Conservation (phyloP, 73 alveolate species). For the Uronychia binucleata region DNA sequence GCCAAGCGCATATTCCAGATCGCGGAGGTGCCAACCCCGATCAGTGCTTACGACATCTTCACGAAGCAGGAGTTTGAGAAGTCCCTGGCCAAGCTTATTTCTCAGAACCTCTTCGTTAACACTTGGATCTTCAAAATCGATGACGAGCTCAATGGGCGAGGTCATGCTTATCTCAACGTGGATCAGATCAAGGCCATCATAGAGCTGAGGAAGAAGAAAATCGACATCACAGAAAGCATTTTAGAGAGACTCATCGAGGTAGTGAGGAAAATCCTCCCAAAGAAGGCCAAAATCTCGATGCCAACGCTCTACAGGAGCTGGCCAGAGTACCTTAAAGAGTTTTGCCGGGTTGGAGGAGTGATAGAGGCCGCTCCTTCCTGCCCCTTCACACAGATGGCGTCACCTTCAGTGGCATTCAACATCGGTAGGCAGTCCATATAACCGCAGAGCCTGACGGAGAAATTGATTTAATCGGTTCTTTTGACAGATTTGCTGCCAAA, state of each 20-base stretch:
- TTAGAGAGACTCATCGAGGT: constrained; percentile 59
- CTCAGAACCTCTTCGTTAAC: constrained; percentile 55
- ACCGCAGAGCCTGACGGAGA: constrained; percentile 67
- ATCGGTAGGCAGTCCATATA: constrained; percentile 16
- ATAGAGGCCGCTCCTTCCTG: constrained; percentile 79
- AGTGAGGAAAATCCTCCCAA: constrained; percentile 50
- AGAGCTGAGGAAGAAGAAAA: constrained; percentile 62
- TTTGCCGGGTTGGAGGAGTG: constrained; percentile 67
- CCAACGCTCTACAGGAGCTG: constrained; percentile 62
- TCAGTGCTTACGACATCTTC: constrained; percentile 71
- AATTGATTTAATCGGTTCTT: constrained; percentile 65
- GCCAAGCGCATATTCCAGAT: constrained; percentile 63
- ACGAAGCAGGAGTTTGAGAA: constrained; percentile 53
- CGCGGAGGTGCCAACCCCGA: constrained; percentile 69
- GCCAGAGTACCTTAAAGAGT: constrained; percentile 64
- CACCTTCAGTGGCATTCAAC: constrained; percentile 74
- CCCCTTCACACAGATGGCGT: constrained; percentile 42
- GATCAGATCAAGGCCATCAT: constrained; percentile 57
- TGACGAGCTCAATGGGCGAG: constrained; percentile 77
- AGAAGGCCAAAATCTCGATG: constrained; percentile 60
- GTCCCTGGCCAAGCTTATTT: constrained; percentile 59
- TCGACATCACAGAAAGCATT: constrained; percentile 52
- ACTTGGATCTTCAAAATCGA: constrained; percentile 75
- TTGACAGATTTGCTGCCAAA: constrained; percentile 66
- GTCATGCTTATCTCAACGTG: constrained; percentile 65